Conservation (phyloP, 2,329 filamentous ascomycete species). For the Cladorrhinum sp. region DNA sequence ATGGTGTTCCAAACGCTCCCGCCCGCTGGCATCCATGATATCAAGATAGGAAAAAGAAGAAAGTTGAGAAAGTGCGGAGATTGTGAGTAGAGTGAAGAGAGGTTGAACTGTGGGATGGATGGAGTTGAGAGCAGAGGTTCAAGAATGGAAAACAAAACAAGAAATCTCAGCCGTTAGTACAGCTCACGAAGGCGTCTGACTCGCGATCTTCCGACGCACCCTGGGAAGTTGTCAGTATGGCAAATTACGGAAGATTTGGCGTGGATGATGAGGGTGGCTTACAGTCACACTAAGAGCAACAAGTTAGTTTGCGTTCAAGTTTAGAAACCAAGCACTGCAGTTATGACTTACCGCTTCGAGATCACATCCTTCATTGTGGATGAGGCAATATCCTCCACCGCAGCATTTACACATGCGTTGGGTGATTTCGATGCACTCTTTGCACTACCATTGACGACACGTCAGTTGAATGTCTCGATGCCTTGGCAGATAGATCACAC, state of each 20-base stretch:
- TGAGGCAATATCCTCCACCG: constrained; percentile 74
- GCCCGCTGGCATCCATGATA: not conserved
- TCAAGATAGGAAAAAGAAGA: not conserved
- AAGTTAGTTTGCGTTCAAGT: constrained; percentile 8
- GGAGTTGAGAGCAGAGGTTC: not conserved
- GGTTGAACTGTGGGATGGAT: not conserved
- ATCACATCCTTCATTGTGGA: constrained; percentile 79
- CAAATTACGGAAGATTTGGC: not conserved
- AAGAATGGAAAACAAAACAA: not conserved
- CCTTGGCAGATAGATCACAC: constrained; percentile 28
- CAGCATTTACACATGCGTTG: constrained; percentile 72
- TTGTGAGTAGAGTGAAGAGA: not conserved
- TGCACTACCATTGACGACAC: constrained; percentile 59
- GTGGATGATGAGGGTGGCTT: constrained; percentile 23
- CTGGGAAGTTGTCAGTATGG: constrained; percentile 26
- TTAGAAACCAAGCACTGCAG: not conserved
- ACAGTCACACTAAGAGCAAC: constrained; percentile 48
- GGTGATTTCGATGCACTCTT: constrained; percentile 67
- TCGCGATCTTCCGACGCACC: constrained; percentile 35
- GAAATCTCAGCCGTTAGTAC: constrained; percentile 17
- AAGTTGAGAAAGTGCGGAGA: not conserved
- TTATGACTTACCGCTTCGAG: constrained; percentile 21
- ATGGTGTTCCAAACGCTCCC: not conserved
- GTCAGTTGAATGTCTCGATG: not conserved
- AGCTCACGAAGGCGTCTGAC: constrained; percentile 29